A percentile compares a stretch with the other conserved stretches of the same genome.
phyloP scores from a whole-genome alignment of 1,284 basidiomycete species.

The Athelia sp. region DNA sequence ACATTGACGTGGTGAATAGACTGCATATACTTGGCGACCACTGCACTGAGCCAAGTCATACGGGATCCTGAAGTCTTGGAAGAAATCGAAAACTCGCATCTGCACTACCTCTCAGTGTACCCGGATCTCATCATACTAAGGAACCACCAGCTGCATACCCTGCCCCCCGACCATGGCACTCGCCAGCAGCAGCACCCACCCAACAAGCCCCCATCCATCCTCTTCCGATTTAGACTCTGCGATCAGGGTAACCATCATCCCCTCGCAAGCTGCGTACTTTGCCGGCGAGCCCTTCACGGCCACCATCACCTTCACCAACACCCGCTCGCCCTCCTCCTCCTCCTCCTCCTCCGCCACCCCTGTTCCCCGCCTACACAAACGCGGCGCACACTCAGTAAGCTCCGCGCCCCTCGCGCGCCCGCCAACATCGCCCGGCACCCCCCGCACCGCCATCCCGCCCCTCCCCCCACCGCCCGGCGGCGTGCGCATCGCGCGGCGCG shows the following conservation, averaged over 20 bases:
- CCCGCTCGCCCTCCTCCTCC: conserved; percentile 38
- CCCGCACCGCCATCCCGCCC: conserved; percentile 33
- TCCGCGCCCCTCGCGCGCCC: conserved; percentile 70
- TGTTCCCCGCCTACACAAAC: too few relatives aligned
- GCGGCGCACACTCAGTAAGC: conserved; percentile 69
- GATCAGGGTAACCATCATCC: conserved; percentile 65
- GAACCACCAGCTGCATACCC: too few relatives aligned
- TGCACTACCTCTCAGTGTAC: too few relatives aligned
- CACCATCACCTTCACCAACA: conserved; percentile 85
- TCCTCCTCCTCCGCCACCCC: conserved; percentile 27
- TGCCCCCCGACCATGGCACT: too few relatives aligned
- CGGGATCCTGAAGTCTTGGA: too few relatives aligned
- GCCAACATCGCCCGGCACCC: conserved; percentile 72
- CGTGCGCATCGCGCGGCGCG: conserved; percentile 22
- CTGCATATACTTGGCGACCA: too few relatives aligned
- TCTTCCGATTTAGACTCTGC: conserved; percentile 33
- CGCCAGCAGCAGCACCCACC: conserved; percentile 2
- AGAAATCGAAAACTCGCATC: too few relatives aligned
- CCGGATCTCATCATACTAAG: too few relatives aligned
- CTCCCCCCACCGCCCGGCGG: conserved; percentile 13
- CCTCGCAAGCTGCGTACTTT: conserved; percentile 86
- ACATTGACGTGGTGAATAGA: too few relatives aligned
- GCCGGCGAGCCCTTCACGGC: conserved; percentile 87
- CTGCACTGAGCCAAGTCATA: too few relatives aligned
- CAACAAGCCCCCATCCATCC: background rate